Evolutionary conservation across 345 rosid species (phyloP), one percentile per base, ranked within the genome.

Genomic region (Turritis glabra): DNA sequence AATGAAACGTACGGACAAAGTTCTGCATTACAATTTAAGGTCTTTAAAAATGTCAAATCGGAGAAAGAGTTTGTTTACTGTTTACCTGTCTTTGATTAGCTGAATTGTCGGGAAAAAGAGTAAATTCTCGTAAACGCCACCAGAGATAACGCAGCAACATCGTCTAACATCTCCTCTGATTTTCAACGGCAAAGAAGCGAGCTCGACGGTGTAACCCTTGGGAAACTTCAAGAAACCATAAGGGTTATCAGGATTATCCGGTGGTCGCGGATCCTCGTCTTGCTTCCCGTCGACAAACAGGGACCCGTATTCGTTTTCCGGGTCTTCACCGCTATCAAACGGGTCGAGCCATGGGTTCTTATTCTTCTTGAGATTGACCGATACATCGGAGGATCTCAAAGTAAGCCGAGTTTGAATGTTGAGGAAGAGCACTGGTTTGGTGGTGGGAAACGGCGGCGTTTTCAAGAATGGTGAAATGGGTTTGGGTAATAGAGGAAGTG

Each of bases 161-260:
- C 96, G 80, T 83, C 98, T 77, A 50, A 91, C 95, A 79, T 94
- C 98, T 26, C 98, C 98, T 80, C 98, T 84, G 40, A 91, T 79
- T 83, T 91, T 94, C 80, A 86, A 81, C 0, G 85, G 88, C 79
- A 91, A 69, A 18, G 95, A 83, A 53, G 95, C 97, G 26, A 91
- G 64, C 82, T 94, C 98, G 33, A 89, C 95, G 5, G 48, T 80
- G 69, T 65, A 94, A 23, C 96, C 97, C 86, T 57, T 85, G 0
- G 96, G 97, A 70, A 94, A 91, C 79, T 94, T 94, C 76, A 91
- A 85, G 87, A 91, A 94, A 2, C 96, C 98, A 43, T 91, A 91
- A 22, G 95, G 95, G 57, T 84, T 94, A 52, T 84, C 79, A 7
- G 95, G 96, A 81, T 86, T 82, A 56, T 88, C 96, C 40, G 93